A percentile compares a stretch with the other conserved stretches of the same genome.
These are phyloP conservation scores for Candida awuae DNA, from an alignment of 805 yeast genomes.

Conservation along the genomic window DNA sequence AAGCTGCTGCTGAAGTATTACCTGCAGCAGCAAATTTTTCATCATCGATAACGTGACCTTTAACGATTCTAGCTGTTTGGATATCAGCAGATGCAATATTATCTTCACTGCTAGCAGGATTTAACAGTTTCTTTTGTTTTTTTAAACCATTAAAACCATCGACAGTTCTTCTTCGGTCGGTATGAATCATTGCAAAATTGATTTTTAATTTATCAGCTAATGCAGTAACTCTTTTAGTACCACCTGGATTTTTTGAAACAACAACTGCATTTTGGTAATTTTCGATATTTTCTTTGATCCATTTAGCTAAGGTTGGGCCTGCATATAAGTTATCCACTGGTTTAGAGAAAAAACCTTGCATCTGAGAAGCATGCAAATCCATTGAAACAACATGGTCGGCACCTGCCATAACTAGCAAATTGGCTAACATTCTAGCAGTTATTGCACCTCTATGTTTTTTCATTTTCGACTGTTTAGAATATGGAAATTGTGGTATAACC, in stretches of 20 bases:
- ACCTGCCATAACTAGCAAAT: constrained; percentile 92
- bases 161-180: constrained; percentile 88
- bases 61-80: constrained; percentile 92
- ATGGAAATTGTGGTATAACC: constrained; percentile 95
- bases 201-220: constrained; percentile 94
- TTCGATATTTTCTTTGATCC: constrained; percentile 87
- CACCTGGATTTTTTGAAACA: constrained; percentile 98
- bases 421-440: constrained; percentile 97
- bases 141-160: constrained; percentile 39
- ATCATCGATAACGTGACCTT: constrained; percentile 95
- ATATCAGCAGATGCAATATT: constrained; percentile 69
- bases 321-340: constrained; percentile 97
- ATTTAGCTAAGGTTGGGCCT: constrained; percentile 90
- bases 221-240: constrained; percentile 95
- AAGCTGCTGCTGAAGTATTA: constrained; percentile 1
- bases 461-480: constrained; percentile 96
- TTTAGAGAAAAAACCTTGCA: constrained; percentile 97
- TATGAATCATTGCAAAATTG: constrained; percentile 97
- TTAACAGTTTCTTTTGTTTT: constrained; percentile 38
- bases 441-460: constrained; percentile 98
- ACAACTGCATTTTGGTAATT: constrained; percentile 87
- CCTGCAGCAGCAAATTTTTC: constrained; percentile 21
- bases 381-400: constrained; percentile 97
- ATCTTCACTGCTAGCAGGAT: constrained; percentile 52
- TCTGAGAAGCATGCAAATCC: constrained; percentile 95